Base-by-base conservation (phyloP, 2,329 filamentous ascomycete genomes). In the Ramularia endophylla region DNA sequence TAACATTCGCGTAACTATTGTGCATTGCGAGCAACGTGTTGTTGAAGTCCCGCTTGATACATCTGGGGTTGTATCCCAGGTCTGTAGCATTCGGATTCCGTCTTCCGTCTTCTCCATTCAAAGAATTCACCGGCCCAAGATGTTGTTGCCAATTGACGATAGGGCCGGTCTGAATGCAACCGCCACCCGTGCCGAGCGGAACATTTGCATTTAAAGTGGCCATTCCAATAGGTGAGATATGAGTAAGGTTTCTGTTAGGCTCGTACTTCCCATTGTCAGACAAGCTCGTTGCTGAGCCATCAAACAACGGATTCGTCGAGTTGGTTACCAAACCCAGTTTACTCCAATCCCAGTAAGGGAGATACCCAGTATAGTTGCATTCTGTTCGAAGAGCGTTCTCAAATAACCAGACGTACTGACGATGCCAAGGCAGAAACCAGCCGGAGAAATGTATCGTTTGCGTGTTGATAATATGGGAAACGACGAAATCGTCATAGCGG, bases 81-180 rank as follows among this genome's bases (percentile, higher is more conserved):
- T n/a, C n/a, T 41, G 31, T 9, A 17, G 31, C 2, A 19, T 34
- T 6, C 31, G 16, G 5, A 17, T 17, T 8, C 13, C 19, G 2
- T 34, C 31, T 17, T 34, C 31, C 13, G 31, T 13, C 2, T 34
- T 29, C 58, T 49, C 34, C 58, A 40, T 8, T 38, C 49, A 44
- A 44, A 55, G 51, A n/a, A n/a, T n/a, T n/a, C n/a, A n/a, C n/a
- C n/a, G n/a, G n/a, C n/a, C n/a, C n/a, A n/a, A n/a, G n/a, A n/a
- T n/a, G n/a, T n/a, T n/a, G n/a, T n/a, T n/a, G n/a, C n/a, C n/a
- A n/a, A n/a, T 75, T 64, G 47, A 64, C 67, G 57, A 77, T 73
- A 0, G 74, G 73, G 0, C 74, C 74, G 0, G 61, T 63, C 8
- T 55, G 65, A 3, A 80, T 64, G 53, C 74, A 79, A 2, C 74